Conservation (phyloP, 768 basidiomycete species). For the Polyporus arcularius region DNA sequence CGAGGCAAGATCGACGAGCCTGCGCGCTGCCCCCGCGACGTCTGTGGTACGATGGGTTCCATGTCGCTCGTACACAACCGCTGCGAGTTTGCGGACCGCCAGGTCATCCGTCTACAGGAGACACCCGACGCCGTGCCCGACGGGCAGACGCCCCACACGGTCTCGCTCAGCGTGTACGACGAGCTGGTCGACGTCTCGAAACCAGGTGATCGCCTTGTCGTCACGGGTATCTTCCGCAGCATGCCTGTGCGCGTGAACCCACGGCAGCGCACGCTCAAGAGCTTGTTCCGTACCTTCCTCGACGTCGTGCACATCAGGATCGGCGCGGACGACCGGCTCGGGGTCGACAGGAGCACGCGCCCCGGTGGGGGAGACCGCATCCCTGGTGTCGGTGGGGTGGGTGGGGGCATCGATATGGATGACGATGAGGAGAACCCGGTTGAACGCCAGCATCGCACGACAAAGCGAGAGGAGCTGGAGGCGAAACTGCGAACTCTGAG, state of each 20-base stretch:
- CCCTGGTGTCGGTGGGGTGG: constrained; percentile 65
- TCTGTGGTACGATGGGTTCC: constrained; percentile 84
- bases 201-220: constrained; percentile 89
- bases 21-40: constrained; percentile 86
- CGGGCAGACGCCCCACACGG: constrained; percentile 97
- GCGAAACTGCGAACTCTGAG: constrained; percentile 74
- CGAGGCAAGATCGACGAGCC: constrained; percentile 98
- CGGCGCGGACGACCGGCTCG: constrained; percentile 63
- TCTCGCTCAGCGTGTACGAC: constrained; percentile 96
- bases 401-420: constrained; percentile 56
- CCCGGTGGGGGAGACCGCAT: constrained; percentile 66
- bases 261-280: constrained; percentile 87
- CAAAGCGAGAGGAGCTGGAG: constrained; percentile 70
- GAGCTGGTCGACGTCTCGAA: constrained; percentile 96
- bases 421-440: constrained; percentile 53
- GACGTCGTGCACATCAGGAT: constrained; percentile 92
- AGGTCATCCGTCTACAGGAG: constrained; percentile 94
- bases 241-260: constrained; percentile 96
- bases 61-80: constrained; percentile 98
- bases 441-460: constrained; percentile 44
- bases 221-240: constrained; percentile 94
- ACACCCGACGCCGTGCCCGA: constrained; percentile 98
- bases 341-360: constrained; percentile 79
- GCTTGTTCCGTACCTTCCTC: constrained; percentile 95
- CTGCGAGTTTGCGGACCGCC: constrained; percentile 93